A percentile compares a stretch with the other conserved stretches of the same genome.
These are phyloP conservation scores for Hevea brasiliensis DNA, from an alignment of 345 rosid species.

Conservation along the genomic window DNA sequence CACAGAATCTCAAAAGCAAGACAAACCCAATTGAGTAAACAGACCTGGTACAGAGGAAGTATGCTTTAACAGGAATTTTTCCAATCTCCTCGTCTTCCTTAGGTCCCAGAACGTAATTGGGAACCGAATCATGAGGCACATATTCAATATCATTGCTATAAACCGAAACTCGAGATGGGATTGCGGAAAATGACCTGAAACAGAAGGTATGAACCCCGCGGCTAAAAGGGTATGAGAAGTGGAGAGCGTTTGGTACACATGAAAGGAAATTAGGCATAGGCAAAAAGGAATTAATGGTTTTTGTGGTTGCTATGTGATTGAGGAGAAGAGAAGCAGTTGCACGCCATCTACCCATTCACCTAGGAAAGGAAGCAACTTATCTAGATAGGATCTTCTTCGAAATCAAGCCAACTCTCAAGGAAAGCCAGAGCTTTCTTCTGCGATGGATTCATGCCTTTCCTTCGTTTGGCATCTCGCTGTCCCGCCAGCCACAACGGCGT, in stretches of 20 bases:
- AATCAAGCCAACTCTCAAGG: neutral
- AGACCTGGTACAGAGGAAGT: slow-evolving; percentile 82
- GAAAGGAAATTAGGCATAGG: slow-evolving; percentile 13
- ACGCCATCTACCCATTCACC: slow-evolving; percentile 78
- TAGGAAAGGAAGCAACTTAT: neutral
- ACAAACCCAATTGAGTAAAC: neutral
- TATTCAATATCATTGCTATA: slow-evolving; percentile 48
- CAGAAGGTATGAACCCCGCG: slow-evolving; percentile 13
- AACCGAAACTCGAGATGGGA: slow-evolving; percentile 56
- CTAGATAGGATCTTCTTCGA: neutral
- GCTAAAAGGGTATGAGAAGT: neutral
- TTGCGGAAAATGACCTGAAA: slow-evolving; percentile 52
- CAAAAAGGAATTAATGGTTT: slow-evolving; percentile 13
- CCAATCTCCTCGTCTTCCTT: slow-evolving; percentile 57
- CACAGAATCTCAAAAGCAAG: neutral
- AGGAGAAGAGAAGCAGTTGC: slow-evolving; percentile 43
- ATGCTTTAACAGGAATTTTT: slow-evolving; percentile 79
- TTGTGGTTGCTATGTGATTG: slow-evolving; percentile 26
- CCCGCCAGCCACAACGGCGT: no score
- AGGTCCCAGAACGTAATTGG: slow-evolving; percentile 32
- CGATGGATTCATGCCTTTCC: neutral
- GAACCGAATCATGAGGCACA: slow-evolving; percentile 45
- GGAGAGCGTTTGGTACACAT: slow-evolving; percentile 1
- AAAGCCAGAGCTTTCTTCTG: neutral
- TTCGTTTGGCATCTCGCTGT: neutral